phyloP scores from a whole-genome alignment of 2,329 filamentous ascomycete species.

The Metarhizium rileyi region DNA sequence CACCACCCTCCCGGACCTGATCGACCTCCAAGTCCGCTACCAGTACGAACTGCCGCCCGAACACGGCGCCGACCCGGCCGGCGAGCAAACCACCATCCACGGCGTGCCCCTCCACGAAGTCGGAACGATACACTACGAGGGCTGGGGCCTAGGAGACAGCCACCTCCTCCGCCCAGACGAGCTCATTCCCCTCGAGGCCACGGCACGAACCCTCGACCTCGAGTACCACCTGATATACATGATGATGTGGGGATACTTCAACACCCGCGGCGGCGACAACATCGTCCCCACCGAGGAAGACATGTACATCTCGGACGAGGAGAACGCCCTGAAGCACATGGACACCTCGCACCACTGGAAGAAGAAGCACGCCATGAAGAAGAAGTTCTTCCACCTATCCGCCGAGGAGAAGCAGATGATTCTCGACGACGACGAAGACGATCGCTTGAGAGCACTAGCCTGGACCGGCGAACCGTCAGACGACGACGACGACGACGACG shows the following conservation, averaged over 20 bases:
- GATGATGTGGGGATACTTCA: constrained; percentile 52
- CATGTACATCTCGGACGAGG: constrained; percentile 41
- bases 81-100: constrained; percentile 26
- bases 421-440: constrained; percentile 24
- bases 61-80: constrained; percentile 12
- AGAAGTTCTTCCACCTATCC: constrained; percentile 29
- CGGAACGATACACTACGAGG: constrained; percentile 43
- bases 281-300: constrained; percentile 40
- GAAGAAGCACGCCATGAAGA: constrained; percentile 35
- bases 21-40: constrained; percentile 50
- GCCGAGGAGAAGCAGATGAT: constrained; percentile 28
- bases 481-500: constrained; percentile 1
- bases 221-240: constrained; percentile 45
- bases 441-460: constrained; percentile 24
- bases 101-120: constrained; percentile 43
- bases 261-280: constrained; percentile 41
- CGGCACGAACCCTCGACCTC: constrained; percentile 42
- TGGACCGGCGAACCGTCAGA: constrained; percentile 20
- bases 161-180: constrained; percentile 48
- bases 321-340: constrained; percentile 21
- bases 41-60: constrained; percentile 33
- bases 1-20: constrained; percentile 36
- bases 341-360: constrained; percentile 31
- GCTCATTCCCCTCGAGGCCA: constrained; percentile 46
- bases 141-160: constrained; percentile 38